phyloP scores from a whole-genome alignment of 2,329 filamentous ascomycete species.

The Pseudopithomyces chartarum region DNA sequence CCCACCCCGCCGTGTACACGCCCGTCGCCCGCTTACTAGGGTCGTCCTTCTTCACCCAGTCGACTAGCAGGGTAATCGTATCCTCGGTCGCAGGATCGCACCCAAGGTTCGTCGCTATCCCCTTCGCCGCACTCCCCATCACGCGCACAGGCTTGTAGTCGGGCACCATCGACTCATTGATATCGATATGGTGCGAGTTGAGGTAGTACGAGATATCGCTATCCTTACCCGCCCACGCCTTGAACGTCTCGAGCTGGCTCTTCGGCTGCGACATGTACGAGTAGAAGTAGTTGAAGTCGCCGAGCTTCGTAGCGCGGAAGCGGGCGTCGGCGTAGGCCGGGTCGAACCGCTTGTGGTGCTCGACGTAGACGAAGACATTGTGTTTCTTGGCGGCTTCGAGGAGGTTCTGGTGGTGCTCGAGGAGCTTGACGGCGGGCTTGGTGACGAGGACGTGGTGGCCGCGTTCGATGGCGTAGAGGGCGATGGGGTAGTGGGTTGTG shows the following conservation, averaged over 20 bases:
- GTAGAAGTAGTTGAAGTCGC: slow-evolving; percentile 99
- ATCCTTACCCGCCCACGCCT: slow-evolving; percentile 89
- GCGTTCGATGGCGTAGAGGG: slow-evolving; percentile 86
- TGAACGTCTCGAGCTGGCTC: slow-evolving; percentile 91
- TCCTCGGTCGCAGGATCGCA: slow-evolving; percentile 85
- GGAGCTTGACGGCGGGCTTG: slow-evolving; percentile 87
- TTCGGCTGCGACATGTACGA: slow-evolving; percentile 84
- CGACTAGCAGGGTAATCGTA: slow-evolving; percentile 87
- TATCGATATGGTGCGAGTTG: slow-evolving; percentile 92
- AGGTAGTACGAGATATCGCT: slow-evolving; percentile 96
- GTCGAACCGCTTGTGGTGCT: slow-evolving; percentile 97
- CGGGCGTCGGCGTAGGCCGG: slow-evolving; percentile 89
- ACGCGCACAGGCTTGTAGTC: slow-evolving; percentile 80
- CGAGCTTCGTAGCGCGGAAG: slow-evolving; percentile 74
- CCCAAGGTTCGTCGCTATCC: slow-evolving; percentile 77
- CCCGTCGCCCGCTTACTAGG: slow-evolving; percentile 76
- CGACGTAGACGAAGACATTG: slow-evolving; percentile 87
- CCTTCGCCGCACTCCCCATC: slow-evolving; percentile 76
- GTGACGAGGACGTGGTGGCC: slow-evolving; percentile 91
- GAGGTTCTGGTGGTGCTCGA: slow-evolving; percentile 78
- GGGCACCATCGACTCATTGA: slow-evolving; percentile 89
- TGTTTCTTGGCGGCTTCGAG: slow-evolving; percentile 72
- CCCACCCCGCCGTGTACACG: slow-evolving; percentile 95
- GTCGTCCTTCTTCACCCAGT: slow-evolving; percentile 78
- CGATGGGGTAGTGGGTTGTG: slow-evolving; percentile 89